Evolutionary conservation across 2,329 filamentous ascomycete species (phyloP).

Genomic region (Aspergillus sp.): DNA sequence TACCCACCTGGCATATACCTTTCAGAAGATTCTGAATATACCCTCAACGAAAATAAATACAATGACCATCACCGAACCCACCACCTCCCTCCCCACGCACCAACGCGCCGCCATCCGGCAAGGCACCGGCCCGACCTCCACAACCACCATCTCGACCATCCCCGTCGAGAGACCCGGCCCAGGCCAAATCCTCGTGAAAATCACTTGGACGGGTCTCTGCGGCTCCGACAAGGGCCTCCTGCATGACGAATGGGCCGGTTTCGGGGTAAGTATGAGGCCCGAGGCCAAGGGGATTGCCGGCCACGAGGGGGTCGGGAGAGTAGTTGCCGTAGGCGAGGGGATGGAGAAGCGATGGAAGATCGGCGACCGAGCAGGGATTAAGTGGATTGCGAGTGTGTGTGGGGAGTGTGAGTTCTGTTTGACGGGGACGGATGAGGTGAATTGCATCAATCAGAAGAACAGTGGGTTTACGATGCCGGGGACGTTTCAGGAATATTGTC

Average conservation of each 20-base stretch:
- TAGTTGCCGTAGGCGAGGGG: slow-evolving; percentile 39
- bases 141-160: slow-evolving; percentile 2
- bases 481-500: slow-evolving; percentile 25
- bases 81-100: neutral
- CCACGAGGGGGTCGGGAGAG: slow-evolving; percentile 50
- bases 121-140: neutral
- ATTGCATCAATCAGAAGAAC: slow-evolving; percentile 19
- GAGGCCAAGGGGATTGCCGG: slow-evolving; percentile 26
- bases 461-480: slow-evolving; percentile 23
- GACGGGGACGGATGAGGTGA: slow-evolving; percentile 19
- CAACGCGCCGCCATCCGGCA: slow-evolving; percentile 10
- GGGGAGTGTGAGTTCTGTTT: slow-evolving; percentile 24
- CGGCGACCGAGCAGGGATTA: slow-evolving; percentile 27
- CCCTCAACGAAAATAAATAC: neutral
- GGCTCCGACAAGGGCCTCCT: slow-evolving; percentile 12
- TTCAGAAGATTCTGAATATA: no score
- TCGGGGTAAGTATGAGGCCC: slow-evolving; percentile 7
- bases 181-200: slow-evolving; percentile 15
- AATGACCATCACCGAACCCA: neutral
- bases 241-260: slow-evolving; percentile 7
- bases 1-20: no score
- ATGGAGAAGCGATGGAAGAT: slow-evolving; percentile 21
- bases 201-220: slow-evolving; percentile 17
- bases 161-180: slow-evolving; percentile 5
- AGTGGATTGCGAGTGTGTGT: slow-evolving; percentile 24